phyloP scores from a whole-genome alignment of 208 protist species.

The Leishmania gerbilli region DNA sequence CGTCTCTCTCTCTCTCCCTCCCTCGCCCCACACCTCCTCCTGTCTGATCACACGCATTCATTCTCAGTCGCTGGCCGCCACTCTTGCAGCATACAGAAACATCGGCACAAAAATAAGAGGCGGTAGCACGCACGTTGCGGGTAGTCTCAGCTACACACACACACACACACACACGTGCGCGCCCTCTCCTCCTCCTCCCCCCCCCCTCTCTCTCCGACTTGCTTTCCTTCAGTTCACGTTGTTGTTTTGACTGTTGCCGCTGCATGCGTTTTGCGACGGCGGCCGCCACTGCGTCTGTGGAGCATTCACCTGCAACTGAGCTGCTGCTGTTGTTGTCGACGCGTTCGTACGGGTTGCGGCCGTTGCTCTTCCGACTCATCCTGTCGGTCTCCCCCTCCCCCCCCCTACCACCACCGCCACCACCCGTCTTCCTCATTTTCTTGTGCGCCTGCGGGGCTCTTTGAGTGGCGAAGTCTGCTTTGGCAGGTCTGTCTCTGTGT shows the following conservation, averaged over 20 bases:
- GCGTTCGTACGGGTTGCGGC: no score
- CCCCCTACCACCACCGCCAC: neutral
- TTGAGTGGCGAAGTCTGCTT: no score
- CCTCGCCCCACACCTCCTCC: neutral
- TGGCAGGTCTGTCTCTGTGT: no score
- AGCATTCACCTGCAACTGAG: no score
- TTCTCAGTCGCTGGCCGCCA: neutral
- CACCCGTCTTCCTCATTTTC: neutral
- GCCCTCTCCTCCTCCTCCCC: neutral
- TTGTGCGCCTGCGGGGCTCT: constrained; percentile 3
- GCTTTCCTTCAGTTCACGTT: neutral
- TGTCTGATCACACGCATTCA: neutral
- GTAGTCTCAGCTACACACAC: neutral
- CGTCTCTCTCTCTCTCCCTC: neutral
- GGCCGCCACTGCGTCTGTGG: neutral
- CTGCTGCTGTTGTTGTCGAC: no score
- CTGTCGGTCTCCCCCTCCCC: neutral
- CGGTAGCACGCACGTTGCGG: neutral
- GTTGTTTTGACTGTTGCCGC: no score
- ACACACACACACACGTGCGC: neutral
- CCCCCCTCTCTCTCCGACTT: neutral
- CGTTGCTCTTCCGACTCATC: neutral
- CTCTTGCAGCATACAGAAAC: neutral
- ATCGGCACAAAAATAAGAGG: neutral
- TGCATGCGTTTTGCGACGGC: neutral